Evolutionary conservation across 2,329 filamentous ascomycete species (phyloP).

Genomic region (Ambrosiella xylebori): DNA sequence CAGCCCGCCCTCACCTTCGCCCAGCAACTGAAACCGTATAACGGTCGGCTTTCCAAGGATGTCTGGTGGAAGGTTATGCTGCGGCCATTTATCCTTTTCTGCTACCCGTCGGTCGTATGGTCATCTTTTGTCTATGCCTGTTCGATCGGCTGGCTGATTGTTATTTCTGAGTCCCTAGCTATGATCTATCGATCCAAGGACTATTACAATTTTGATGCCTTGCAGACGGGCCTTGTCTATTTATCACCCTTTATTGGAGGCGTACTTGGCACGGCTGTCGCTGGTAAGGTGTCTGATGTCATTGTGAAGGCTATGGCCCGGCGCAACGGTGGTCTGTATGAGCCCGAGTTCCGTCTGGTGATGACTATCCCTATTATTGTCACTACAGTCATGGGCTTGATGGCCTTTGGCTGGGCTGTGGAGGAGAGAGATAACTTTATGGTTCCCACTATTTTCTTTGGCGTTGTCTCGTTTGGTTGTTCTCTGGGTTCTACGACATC

Average conservation of each 20-base stretch:
- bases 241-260: slow-evolving; percentile 80
- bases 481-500: slow-evolving; percentile 76
- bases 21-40: slow-evolving; percentile 59
- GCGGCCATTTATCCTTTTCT: slow-evolving; percentile 70
- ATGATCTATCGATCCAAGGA: slow-evolving; percentile 55
- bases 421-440: slow-evolving; percentile 64
- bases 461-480: slow-evolving; percentile 81
- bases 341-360: slow-evolving; percentile 77
- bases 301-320: slow-evolving; percentile 69
- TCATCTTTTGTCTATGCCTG: slow-evolving; percentile 69
- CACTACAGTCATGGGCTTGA: slow-evolving; percentile 67
- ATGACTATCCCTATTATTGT: slow-evolving; percentile 72
- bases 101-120: slow-evolving; percentile 83
- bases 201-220: slow-evolving; percentile 62
- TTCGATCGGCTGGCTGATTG: slow-evolving; percentile 80
- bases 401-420: slow-evolving; percentile 93
- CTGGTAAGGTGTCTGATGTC: slow-evolving; percentile 75
- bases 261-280: slow-evolving; percentile 49
- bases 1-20: slow-evolving; percentile 52
- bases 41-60: slow-evolving; percentile 61
- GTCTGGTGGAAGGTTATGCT: slow-evolving; percentile 62
- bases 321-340: slow-evolving; percentile 82
- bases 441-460: slow-evolving; percentile 85
- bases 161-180: slow-evolving; percentile 74
- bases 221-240: slow-evolving; percentile 75